Evolutionary conservation across 768 basidiomycete genomes (phyloP), one percentile per base, ranked within the genome.

Genomic region (Tulasnella sp.): DNA sequence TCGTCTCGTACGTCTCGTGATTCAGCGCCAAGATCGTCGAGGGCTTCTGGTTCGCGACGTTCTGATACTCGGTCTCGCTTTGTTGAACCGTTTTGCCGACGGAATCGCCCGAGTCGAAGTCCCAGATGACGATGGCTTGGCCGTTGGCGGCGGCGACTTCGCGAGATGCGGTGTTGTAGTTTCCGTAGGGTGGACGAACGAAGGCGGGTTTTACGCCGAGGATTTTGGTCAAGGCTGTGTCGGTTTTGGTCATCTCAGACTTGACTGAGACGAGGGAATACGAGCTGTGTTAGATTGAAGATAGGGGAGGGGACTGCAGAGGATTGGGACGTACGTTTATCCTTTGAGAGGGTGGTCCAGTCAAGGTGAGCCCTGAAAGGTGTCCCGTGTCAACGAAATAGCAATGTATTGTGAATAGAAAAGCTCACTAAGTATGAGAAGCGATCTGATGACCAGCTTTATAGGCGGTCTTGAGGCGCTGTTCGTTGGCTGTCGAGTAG

Each of bases 1-100:
- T 83, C 28, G 74, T 73, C 20, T 81, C 28, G 60, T 84, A 82
- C 22, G 82, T 83, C 76, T 82, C 82, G 76, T 82, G 82, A 81
- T 82, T 82, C 22, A 82, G 69, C 22, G 82, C 64, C 54, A 81
- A 58, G 37, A 80, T 73, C 34, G 60, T 44, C 41, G 9, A 18
- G 44, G 81, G 81, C 28, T 81, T 72, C 60, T 81, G 46, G 37
- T 40, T 34, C 5, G 75, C 69, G n/a, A 76, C 31, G 1, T 48
- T 20, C n/a, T 31, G 3, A 64, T 81, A 81, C 24, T 12, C n/a
- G 0, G 72, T 11, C 41, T 81, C 28, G 44, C 69, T 72, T 8
- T 79, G 11, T 1, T n/a, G 20, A 28, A 54, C 73, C 2, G 41
- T 48, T 3, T 0, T 44, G 24, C 72, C 80, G n/a, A 14, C 41